phyloP scores from a whole-genome alignment of 2,329 filamentous ascomycete species.

The Dothideomycetidae sp. region DNA sequence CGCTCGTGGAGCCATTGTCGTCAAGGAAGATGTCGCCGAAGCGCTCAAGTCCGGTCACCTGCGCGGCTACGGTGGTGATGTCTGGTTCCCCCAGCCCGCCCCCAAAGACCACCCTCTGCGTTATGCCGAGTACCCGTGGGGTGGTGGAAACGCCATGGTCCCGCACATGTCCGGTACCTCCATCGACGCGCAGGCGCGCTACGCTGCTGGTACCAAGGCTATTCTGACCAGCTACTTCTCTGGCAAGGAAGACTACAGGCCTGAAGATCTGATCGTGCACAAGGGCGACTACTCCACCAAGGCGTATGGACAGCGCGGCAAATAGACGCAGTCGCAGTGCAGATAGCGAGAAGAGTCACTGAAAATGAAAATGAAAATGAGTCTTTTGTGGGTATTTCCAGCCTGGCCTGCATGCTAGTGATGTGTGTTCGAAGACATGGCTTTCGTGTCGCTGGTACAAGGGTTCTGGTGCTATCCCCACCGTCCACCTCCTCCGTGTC shows the following conservation, averaged over 20 bases:
- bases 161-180: conserved; percentile 98
- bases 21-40: conserved; percentile 96
- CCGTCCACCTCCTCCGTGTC: too few species aligned
- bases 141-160: conserved; percentile 96
- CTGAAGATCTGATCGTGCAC: conserved; percentile 82
- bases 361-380: too few species aligned
- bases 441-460: too few species aligned
- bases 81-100: conserved; percentile 97
- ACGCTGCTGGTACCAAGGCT: conserved; percentile 49
- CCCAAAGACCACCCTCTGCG: conserved; percentile 86
- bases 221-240: conserved; percentile 87
- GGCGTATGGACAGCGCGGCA: conserved; percentile 77
- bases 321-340: too few species aligned
- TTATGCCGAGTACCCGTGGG: conserved; percentile 71
- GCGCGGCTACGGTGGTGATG: conserved; percentile 73
- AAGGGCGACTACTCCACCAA: conserved; percentile 88
- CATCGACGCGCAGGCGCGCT: conserved; percentile 86
- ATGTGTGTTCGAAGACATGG: too few species aligned
- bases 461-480: too few species aligned
- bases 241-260: conserved; percentile 74
- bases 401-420: too few species aligned
- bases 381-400: too few species aligned
- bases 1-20: conserved; percentile 93
- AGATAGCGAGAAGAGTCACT: too few species aligned
- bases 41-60: conserved; percentile 86